Percentiles rank a stretch among this genome's conserved stretches.
Evolutionary conservation across 2,329 filamentous ascomycete genomes (phyloP).

Genomic region (Arthrocladium fulminans): DNA sequence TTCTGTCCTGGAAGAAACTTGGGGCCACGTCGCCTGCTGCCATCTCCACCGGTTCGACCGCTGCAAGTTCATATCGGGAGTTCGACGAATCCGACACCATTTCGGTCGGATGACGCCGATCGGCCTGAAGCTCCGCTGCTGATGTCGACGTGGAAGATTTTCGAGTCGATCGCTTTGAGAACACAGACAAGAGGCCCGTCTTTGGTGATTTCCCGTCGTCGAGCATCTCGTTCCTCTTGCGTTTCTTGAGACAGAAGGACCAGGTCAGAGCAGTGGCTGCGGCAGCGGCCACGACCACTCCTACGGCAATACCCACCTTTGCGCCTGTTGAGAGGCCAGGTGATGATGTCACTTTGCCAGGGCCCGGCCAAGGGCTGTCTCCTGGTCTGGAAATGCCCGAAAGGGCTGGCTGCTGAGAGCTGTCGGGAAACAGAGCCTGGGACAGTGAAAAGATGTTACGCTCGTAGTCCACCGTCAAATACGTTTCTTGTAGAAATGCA

Average conservation of each 20-base stretch:
- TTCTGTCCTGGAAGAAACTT: slow-evolving; percentile 12
- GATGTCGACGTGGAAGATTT: slow-evolving; percentile 15
- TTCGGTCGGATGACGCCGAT: slow-evolving; percentile 23
- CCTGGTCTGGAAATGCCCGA: slow-evolving; percentile 20
- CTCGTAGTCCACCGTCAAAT: slow-evolving; percentile 32
- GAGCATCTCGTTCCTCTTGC: neutral
- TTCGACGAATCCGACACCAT: slow-evolving; percentile 21
- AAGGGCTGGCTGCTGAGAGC: slow-evolving; percentile 42
- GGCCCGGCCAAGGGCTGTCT: slow-evolving; percentile 18
- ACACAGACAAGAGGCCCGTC: slow-evolving; percentile 6
- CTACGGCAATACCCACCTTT: slow-evolving; percentile 25
- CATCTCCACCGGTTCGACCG: slow-evolving; percentile 20
- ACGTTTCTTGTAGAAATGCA: slow-evolving; percentile 35
- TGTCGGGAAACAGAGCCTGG: slow-evolving; percentile 25
- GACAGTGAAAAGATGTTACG: slow-evolving; percentile 30
- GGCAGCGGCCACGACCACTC: slow-evolving; percentile 18
- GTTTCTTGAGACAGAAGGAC: slow-evolving; percentile 15
- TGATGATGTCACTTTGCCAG: neutral
- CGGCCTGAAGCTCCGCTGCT: slow-evolving; percentile 23
- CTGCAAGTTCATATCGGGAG: slow-evolving; percentile 20
- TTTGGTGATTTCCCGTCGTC: slow-evolving; percentile 11
- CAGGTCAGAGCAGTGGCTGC: slow-evolving; percentile 16
- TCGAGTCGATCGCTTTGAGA: slow-evolving; percentile 9
- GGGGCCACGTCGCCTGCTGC: slow-evolving; percentile 20
- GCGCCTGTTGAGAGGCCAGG: slow-evolving; percentile 23